Evolutionary conservation across 1,139 yeast genomes (phyloP), one percentile per base, ranked within the genome.

Genomic region (Yamadazyma sp.): DNA sequence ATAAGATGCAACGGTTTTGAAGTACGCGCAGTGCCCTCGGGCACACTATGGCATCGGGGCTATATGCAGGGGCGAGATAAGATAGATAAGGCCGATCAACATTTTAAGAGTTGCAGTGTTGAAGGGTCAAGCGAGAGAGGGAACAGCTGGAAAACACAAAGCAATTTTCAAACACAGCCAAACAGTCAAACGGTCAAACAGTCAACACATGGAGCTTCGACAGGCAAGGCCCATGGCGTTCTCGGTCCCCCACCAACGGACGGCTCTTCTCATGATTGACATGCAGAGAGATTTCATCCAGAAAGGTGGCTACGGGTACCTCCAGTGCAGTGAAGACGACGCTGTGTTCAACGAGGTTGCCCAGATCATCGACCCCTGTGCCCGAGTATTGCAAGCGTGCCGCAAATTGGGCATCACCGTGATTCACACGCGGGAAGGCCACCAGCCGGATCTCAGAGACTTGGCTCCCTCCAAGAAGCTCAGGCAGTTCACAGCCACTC

Each of bases 281-380:
- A 46, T 47, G 49, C 50, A 47, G 30, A 31, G 50, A 17, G 51
- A 46, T 29, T 46, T 46, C 33, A 36, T 47, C n/a, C 40, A 42
- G 17, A 37, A 44, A 32, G 49, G 50, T 15, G 51, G 50, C 1
- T 47, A 45, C 33, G 51, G 51, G 5, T 31, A 46, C 27, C 33
- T 43, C 4, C 50, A 47, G 33, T 46, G 49, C 32, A 40, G 44
- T 20, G 40, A 42, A 20, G 22, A 20, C 7, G 43, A 42, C 10
- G 26, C 15, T 3, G 22, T 42, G 1, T 47, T 47, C 31, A 7
- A 29, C 7, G 37, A 44, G 33, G 50, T 47, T 3, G 31, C 49
- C 7, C 30, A 43, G n/a, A 45, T 47, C 7, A 37, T 47, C 17
- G 44, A 37, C 8, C 44, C 46, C 2, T 47, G 51, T 33, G 33